Evolutionary conservation across 164 flowering plant species (phyloP).

Genomic region (Litsea cubeba): DNA sequence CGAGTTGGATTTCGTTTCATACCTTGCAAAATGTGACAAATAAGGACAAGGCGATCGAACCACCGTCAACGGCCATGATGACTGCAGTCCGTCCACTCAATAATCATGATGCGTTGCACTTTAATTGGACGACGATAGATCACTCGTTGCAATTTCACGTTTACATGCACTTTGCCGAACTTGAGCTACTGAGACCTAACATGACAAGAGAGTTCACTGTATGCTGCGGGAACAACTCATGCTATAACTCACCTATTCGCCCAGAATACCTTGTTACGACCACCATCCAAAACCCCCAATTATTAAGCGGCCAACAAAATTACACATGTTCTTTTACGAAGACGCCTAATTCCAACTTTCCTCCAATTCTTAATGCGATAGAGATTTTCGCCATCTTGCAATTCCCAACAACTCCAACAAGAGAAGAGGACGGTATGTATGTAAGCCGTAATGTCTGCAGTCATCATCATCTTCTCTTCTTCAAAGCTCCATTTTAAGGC

Average conservation of each 20-base stretch:
- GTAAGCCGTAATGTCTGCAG: too few relatives aligned
- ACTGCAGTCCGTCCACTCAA: slow-evolving; percentile 23
- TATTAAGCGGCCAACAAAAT: background rate
- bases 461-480: too few relatives aligned
- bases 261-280: slow-evolving; percentile 1
- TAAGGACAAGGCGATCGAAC: background rate
- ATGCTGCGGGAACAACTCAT: slow-evolving; percentile 7
- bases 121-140: slow-evolving; percentile 2
- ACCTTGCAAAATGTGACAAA: background rate
- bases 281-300: background rate
- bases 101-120: background rate
- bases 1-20: too few relatives aligned
- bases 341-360: slow-evolving; percentile 27
- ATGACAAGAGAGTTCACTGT: slow-evolving; percentile 24
- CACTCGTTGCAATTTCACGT: slow-evolving; percentile 8
- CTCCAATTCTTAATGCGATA: slow-evolving; percentile 46
- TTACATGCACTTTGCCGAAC: slow-evolving; percentile 39
- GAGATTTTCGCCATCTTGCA: slow-evolving; percentile 25
- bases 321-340: slow-evolving; percentile 7
- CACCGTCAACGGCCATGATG: slow-evolving; percentile 24
- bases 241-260: background rate
- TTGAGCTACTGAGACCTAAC: slow-evolving; percentile 10
- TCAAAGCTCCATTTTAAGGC: too few relatives aligned
- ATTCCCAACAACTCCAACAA: slow-evolving; percentile 17
- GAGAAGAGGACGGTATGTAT: slow-evolving; percentile 5